Percentiles rank a stretch among this genome's conserved stretches.
These are phyloP conservation scores for Amanita brunnescens DNA, from an alignment of 768 basidiomycete genomes.

Conservation along the genomic window DNA sequence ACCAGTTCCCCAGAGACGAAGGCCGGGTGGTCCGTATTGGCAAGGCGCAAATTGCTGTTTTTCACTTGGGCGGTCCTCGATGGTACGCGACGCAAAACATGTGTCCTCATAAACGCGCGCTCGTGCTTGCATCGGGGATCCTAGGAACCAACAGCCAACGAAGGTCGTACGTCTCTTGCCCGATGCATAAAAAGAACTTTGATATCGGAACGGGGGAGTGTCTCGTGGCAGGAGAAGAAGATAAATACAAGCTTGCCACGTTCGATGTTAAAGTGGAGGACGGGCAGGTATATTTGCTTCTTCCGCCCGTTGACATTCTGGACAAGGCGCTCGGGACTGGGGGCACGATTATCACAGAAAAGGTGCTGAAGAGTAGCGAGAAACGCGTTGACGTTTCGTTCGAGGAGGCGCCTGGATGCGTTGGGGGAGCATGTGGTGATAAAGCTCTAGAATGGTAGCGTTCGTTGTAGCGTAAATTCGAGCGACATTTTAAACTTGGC, in stretches of 20 bases:
- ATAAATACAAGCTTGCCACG: conserved; percentile 3
- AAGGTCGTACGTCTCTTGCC: conserved; percentile 36
- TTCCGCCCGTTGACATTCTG: conserved; percentile 1
- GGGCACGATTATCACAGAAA: not conserved
- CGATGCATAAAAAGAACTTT: conserved; percentile 33
- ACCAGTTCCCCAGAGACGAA: conserved; percentile 2
- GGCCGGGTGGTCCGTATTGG: conserved; percentile 48
- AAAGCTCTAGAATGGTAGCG: conserved; percentile 2
- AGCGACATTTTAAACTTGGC: no score
- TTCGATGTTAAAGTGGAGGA: not conserved
- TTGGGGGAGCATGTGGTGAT: not conserved
- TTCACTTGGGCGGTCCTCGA: conserved; percentile 41
- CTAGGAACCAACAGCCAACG: conserved; percentile 56
- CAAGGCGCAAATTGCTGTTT: conserved; percentile 61
- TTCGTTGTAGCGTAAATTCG: not conserved
- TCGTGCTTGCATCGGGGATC: conserved; percentile 63
- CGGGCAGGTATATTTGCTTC: not conserved
- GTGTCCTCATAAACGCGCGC: conserved; percentile 45
- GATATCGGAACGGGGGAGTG: conserved; percentile 1
- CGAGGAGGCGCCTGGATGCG: not conserved
- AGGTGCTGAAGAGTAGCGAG: not conserved
- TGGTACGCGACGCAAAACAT: conserved; percentile 67
- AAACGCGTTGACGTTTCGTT: not conserved
- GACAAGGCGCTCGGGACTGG: not conserved
- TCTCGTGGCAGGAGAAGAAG: conserved; percentile 2